A percentile compares a stretch with the other conserved stretches of the same genome.
Conservation (phyloP, 1,284 basidiomycete genomes). For the Xanthoconium separans region DNA sequence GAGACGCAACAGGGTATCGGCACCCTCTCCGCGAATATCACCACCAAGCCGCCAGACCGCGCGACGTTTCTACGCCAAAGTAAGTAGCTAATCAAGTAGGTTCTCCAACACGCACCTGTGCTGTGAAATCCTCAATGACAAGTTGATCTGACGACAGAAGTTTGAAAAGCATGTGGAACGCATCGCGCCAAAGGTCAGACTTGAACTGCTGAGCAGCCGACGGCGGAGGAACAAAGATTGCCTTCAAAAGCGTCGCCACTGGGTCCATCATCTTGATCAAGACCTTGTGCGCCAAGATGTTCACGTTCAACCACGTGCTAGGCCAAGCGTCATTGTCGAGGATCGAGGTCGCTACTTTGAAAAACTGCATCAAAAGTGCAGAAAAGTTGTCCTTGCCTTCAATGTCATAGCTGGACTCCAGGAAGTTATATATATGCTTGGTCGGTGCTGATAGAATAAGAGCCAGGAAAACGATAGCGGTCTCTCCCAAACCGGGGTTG, state of each 20-base stretch:
- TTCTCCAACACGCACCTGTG: constrained; percentile 58
- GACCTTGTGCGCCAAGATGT: constrained; percentile 86
- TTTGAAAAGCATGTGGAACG: constrained; percentile 81
- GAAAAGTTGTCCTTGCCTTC: constrained; percentile 83
- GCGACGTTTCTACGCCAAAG: constrained; percentile 71
- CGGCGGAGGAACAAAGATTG: constrained; percentile 78
- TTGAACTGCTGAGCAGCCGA: constrained; percentile 71
- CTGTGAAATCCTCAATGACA: constrained; percentile 91
- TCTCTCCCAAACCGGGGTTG: constrained; percentile 84
- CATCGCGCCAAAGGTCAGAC: constrained; percentile 77
- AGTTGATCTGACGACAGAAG: constrained; percentile 88
- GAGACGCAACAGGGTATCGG: constrained; percentile 76
- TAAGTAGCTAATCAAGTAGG: constrained; percentile 11
- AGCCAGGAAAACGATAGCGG: constrained; percentile 82
- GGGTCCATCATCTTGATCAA: constrained; percentile 88
- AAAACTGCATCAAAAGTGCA: constrained; percentile 71
- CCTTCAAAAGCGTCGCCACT: constrained; percentile 73
- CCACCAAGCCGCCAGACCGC: constrained; percentile 96
- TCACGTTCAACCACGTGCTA: constrained; percentile 89
- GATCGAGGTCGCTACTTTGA: constrained; percentile 82
- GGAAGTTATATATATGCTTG: constrained; percentile 76
- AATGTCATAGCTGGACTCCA: constrained; percentile 80
- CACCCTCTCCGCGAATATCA: constrained; percentile 92
- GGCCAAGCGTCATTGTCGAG: constrained; percentile 90
- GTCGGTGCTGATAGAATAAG: constrained; percentile 79